phyloP scores from a whole-genome alignment of 1,284 basidiomycete genomes.

The Rugosomyces carneus region DNA sequence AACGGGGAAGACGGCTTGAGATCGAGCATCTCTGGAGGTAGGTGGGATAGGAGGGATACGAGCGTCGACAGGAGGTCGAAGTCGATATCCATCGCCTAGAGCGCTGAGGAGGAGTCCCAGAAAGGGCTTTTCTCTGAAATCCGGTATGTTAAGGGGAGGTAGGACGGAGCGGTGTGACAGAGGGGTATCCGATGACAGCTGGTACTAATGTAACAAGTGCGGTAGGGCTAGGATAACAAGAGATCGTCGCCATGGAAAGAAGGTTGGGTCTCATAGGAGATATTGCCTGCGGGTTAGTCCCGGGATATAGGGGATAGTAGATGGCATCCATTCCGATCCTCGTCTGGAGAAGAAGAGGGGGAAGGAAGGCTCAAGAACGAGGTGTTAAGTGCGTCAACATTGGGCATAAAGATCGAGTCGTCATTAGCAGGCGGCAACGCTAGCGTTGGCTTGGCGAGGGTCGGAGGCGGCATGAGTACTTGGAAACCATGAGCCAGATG shows the following conservation, averaged over 20 bases:
- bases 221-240: neutral
- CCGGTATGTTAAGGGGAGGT: conserved; percentile 13
- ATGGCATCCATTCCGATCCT: conserved; percentile 8
- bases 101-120: no score
- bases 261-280: conserved; percentile 5
- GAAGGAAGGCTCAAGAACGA: conserved; percentile 11
- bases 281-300: conserved; percentile 15
- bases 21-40: conserved; percentile 4
- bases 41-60: conserved; percentile 11
- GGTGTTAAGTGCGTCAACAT: conserved; percentile 10
- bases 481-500: conserved; percentile 23
- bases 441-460: conserved; percentile 30
- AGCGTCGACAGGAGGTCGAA: conserved; percentile 12
- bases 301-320: conserved; percentile 33
- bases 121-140: no score
- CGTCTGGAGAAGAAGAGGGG: conserved; percentile 9
- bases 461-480: conserved; percentile 38
- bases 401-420: conserved; percentile 11
- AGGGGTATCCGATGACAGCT: neutral
- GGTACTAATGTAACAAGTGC: conserved; percentile 2
- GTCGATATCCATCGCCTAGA: conserved; percentile 6
- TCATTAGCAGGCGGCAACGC: conserved; percentile 27
- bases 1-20: conserved; percentile 1
- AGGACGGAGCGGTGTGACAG: conserved; percentile 11
- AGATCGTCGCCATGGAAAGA: neutral